These are phyloP conservation scores for Ophiostoma piceae DNA, from an alignment of 2,329 filamentous ascomycete genomes.

Conservation along the genomic window DNA sequence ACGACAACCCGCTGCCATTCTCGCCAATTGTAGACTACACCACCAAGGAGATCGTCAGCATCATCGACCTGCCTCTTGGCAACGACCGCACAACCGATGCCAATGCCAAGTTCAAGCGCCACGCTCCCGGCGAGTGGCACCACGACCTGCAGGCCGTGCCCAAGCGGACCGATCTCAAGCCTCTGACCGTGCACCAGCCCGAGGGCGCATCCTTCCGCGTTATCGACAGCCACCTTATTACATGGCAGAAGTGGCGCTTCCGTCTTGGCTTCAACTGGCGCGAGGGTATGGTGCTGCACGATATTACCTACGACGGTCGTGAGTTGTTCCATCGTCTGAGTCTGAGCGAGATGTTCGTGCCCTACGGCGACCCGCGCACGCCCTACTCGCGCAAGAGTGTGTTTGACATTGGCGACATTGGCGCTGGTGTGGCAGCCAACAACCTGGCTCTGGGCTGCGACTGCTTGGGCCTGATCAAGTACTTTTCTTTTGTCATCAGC, in stretches of 20 bases:
- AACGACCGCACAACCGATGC: constrained; percentile 30
- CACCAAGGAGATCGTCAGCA: constrained; percentile 39
- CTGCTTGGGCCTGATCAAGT: constrained; percentile 59
- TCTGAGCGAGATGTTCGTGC: constrained; percentile 63
- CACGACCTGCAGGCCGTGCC: constrained; percentile 26
- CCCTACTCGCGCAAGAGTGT: constrained; percentile 66
- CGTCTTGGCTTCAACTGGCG: constrained; percentile 64
- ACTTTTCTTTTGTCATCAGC: constrained; percentile 44
- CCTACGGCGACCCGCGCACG: constrained; percentile 58
- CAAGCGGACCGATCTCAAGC: constrained; percentile 14
- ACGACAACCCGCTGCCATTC: constrained; percentile 52
- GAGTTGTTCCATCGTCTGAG: constrained; percentile 59
- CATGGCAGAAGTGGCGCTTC: constrained; percentile 66
- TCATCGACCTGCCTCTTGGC: constrained; percentile 45
- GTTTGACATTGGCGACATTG: constrained; percentile 66
- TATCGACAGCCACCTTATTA: constrained; percentile 41
- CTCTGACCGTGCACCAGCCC: constrained; percentile 24
- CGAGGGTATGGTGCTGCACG: constrained; percentile 65
- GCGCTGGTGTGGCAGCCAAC: constrained; percentile 61
- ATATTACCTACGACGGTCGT: constrained; percentile 58
- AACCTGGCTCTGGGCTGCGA: constrained; percentile 64
- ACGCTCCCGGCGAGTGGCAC: constrained; percentile 47
- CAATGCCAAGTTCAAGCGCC: constrained; percentile 33
- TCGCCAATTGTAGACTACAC: constrained; percentile 46
- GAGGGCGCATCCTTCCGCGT: constrained; percentile 42